A percentile compares a stretch with the other conserved stretches of the same genome.
Conservation (phyloP, 2,329 filamentous ascomycete genomes). For the Aspergillus sp. region DNA sequence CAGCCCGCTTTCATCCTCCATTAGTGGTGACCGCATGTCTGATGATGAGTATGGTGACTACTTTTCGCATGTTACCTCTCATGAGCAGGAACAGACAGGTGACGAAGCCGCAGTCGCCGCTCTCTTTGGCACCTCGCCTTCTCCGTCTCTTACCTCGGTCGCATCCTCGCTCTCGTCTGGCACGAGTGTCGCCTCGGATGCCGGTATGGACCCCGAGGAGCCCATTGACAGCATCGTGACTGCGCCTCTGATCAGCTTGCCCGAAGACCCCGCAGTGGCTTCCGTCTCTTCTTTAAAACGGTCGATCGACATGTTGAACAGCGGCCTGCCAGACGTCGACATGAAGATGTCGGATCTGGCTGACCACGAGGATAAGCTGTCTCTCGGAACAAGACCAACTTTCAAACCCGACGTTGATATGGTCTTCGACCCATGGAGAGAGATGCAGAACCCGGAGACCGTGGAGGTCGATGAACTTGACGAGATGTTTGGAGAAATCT, state of each 20-base stretch:
- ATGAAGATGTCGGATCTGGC: conserved; percentile 31
- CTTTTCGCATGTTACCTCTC: conserved; percentile 24
- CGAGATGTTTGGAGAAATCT: conserved; percentile 73
- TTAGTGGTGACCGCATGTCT: conserved; percentile 22
- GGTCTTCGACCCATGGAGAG: conserved; percentile 52
- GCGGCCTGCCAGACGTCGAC: conserved; percentile 29
- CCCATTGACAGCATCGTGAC: conserved; percentile 12
- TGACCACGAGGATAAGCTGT: conserved; percentile 43
- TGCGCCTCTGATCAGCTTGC: conserved; percentile 27
- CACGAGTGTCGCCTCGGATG: conserved; percentile 33
- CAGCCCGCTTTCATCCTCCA: conserved; percentile 26
- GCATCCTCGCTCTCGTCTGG: conserved; percentile 38
- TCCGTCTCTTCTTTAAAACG: conserved; percentile 32
- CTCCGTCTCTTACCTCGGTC: conserved; percentile 37
- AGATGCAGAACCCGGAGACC: conserved; percentile 71
- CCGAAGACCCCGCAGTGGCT: conserved; percentile 19
- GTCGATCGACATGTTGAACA: conserved; percentile 37
- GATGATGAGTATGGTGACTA: conserved; percentile 31
- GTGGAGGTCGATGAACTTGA: conserved; percentile 93
- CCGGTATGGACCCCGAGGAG: conserved; percentile 22
- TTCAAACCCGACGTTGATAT: conserved; percentile 31
- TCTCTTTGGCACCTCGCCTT: conserved; percentile 38
- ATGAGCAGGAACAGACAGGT: conserved; percentile 23
- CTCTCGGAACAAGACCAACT: conserved; percentile 19
- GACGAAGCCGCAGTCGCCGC: conserved; percentile 30